These are phyloP conservation scores for Aureobasidium subglaciale DNA, from an alignment of 2,329 filamentous ascomycete species.

Conservation along the genomic window DNA sequence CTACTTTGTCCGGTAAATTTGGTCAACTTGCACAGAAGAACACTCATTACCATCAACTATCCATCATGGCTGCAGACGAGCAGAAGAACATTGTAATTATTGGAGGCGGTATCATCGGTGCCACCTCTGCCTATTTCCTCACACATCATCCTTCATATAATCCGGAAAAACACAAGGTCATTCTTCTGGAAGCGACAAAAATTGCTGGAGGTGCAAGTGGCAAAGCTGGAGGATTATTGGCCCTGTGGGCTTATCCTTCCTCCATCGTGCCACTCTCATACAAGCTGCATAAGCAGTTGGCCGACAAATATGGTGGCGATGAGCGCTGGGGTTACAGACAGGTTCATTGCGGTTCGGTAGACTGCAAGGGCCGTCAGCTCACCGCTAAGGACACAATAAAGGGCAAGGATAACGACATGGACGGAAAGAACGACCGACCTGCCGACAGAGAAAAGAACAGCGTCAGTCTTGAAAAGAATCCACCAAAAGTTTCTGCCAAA, in stretches of 20 bases:
- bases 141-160: slow-evolving; percentile 79
- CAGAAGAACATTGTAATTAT: slow-evolving; percentile 31
- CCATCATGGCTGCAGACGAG: slow-evolving; percentile 25
- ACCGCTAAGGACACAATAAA: slow-evolving; percentile 24
- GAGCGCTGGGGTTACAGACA: slow-evolving; percentile 80
- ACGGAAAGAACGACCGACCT: slow-evolving; percentile 25
- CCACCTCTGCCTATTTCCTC: slow-evolving; percentile 83
- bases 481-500: slow-evolving; percentile 42
- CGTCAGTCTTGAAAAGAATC: slow-evolving; percentile 51
- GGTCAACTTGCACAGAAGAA: not conserved
- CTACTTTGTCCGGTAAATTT: not conserved
- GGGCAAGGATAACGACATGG: slow-evolving; percentile 24
- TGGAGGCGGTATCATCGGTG: slow-evolving; percentile 88
- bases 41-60: not conserved
- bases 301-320: slow-evolving; percentile 72
- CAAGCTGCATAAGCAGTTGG: slow-evolving; percentile 71
- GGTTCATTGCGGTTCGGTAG: slow-evolving; percentile 64
- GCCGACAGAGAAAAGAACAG: slow-evolving; percentile 28
- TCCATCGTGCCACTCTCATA: slow-evolving; percentile 83
- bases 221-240: slow-evolving; percentile 87
- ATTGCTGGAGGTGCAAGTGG: slow-evolving; percentile 90
- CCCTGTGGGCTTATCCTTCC: slow-evolving; percentile 82
- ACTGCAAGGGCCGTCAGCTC: slow-evolving; percentile 32
- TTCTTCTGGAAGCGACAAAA: slow-evolving; percentile 74
- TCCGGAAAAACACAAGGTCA: slow-evolving; percentile 67